A percentile compares a stretch with the other conserved stretches of the same genome.
phyloP scores from a whole-genome alignment of 306 rosid species.

The Rubus parviflorus region DNA sequence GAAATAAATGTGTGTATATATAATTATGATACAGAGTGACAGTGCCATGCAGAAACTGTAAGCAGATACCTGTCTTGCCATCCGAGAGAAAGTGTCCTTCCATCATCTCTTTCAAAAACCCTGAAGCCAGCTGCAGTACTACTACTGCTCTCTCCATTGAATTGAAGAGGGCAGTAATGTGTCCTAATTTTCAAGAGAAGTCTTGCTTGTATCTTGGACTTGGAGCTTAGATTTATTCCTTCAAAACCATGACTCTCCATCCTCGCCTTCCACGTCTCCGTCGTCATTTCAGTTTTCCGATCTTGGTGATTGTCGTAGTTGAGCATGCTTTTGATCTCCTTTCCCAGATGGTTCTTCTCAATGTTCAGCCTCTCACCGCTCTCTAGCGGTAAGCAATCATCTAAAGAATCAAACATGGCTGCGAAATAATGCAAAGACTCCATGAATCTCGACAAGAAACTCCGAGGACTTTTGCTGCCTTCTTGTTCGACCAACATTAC shows the following conservation, averaged over 20 bases:
- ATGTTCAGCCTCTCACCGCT: conserved; percentile 65
- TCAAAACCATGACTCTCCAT: conserved; percentile 66
- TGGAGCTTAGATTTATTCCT: conserved; percentile 56
- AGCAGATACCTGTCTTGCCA: conserved; percentile 82
- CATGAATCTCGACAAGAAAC: conserved; percentile 63
- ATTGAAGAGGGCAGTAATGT: conserved; percentile 54
- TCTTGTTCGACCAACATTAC: conserved; percentile 66
- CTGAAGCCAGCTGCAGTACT: conserved; percentile 61
- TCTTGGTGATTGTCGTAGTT: conserved; percentile 32
- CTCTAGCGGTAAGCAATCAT: conserved; percentile 65
- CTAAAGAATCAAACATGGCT: conserved; percentile 80
- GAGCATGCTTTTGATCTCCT: conserved; percentile 61
- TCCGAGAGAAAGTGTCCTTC: conserved; percentile 64
- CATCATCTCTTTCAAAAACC: conserved; percentile 74
- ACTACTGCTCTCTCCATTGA: conserved; percentile 50
- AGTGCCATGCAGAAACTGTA: conserved; percentile 70
- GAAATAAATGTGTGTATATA: background rate
- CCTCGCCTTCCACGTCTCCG: conserved; percentile 67
- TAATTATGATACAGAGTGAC: conserved; percentile 21
- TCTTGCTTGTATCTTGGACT: conserved; percentile 68
- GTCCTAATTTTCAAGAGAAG: conserved; percentile 68
- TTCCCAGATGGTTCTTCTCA: conserved; percentile 72
- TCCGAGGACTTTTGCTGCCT: conserved; percentile 42
- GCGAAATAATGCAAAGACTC: conserved; percentile 69
- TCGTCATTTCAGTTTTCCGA: conserved; percentile 39